phyloP scores from a whole-genome alignment of 2,329 filamentous ascomycete genomes.

The Claviceps capensis region DNA sequence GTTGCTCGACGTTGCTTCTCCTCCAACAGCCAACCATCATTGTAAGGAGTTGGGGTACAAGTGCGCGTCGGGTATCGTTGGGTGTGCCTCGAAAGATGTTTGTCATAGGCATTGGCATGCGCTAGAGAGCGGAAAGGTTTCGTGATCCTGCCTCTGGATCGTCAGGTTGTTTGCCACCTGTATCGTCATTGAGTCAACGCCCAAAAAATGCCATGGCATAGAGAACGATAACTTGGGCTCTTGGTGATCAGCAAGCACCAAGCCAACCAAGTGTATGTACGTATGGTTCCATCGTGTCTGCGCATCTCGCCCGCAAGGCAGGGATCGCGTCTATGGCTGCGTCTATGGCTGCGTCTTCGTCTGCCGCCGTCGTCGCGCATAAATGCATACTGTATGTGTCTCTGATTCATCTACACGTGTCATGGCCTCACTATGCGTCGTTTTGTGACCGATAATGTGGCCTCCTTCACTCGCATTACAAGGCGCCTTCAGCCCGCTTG shows the following conservation, averaged over 20 bases:
- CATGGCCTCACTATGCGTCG: conserved; percentile 3
- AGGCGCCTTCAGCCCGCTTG: background rate
- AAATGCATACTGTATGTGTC: background rate
- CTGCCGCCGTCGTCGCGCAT: background rate
- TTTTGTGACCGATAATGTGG: background rate
- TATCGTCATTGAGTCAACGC: background rate
- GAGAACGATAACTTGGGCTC: background rate
- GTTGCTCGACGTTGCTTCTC: background rate
- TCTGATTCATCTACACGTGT: conserved; percentile 5
- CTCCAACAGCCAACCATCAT: background rate
- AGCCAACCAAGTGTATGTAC: background rate
- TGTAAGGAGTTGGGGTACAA: background rate
- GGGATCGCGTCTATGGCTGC: background rate
- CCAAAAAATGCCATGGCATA: background rate
- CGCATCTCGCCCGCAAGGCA: background rate
- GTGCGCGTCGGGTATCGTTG: conserved; percentile 5
- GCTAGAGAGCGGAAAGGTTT: background rate
- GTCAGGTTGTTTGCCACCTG: background rate
- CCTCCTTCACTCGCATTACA: background rate
- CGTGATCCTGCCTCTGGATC: background rate
- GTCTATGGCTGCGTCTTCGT: background rate
- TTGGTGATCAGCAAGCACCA: background rate
- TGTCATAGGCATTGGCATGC: background rate
- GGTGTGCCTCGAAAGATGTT: background rate
- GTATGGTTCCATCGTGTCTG: background rate